A percentile compares a stretch with the other conserved stretches of the same genome.
phyloP scores from a whole-genome alignment of 345 rosid species.

The Anacardium occidentale region DNA sequence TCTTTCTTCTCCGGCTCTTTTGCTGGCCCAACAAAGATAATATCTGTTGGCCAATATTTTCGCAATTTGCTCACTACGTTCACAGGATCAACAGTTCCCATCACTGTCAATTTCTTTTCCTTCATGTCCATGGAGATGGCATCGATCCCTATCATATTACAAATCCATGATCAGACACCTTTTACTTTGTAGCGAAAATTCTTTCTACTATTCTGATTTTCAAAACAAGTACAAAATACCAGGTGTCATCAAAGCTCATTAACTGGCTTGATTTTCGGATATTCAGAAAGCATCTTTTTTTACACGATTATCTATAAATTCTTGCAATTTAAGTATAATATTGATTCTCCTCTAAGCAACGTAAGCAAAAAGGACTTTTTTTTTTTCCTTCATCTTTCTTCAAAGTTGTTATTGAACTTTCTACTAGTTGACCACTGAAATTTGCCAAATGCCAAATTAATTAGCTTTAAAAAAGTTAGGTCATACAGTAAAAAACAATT shows the following conservation, averaged over 20 bases:
- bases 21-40: constrained; percentile 75
- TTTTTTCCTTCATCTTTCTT: not conserved
- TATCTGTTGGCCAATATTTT: constrained; percentile 72
- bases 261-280: not conserved
- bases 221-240: not conserved
- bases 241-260: not conserved
- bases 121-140: constrained; percentile 83
- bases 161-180: not conserved
- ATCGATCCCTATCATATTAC: constrained; percentile 57
- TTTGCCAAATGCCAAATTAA: not conserved
- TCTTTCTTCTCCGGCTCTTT: constrained; percentile 78
- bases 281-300: not conserved
- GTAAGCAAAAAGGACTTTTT: not conserved
- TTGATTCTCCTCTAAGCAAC: not conserved
- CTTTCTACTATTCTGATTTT: too few species aligned
- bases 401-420: not conserved
- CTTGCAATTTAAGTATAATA: too few species aligned
- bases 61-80: constrained; percentile 69
- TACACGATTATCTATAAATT: not conserved
- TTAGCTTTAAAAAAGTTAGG: not conserved
- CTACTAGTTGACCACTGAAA: not conserved
- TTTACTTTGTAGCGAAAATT: too few species aligned
- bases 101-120: constrained; percentile 65
- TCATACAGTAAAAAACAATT: not conserved
- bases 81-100: constrained; percentile 75